Evolutionary conservation across 306 rosid genomes (phyloP).

Genomic region (Fragaria iinumae): DNA sequence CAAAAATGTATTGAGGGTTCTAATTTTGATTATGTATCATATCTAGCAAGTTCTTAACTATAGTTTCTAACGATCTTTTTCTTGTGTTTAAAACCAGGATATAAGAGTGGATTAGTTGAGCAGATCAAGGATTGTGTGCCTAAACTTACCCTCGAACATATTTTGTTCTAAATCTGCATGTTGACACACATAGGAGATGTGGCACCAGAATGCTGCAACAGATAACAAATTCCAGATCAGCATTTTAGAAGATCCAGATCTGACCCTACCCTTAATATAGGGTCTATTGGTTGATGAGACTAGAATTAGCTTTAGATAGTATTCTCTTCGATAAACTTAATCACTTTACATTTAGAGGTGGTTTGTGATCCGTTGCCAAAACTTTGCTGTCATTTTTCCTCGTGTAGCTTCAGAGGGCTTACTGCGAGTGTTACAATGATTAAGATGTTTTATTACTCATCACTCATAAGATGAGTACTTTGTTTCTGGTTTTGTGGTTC

Average conservation of each 20-base stretch:
- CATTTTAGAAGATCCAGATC: conserved; percentile 2
- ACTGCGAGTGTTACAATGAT: neutral
- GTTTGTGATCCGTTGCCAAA: neutral
- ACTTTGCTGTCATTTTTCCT: neutral
- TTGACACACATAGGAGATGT: neutral
- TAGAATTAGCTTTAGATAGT: neutral
- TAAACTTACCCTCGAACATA: neutral
- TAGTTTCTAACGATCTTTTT: neutral
- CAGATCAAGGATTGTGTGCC: neutral
- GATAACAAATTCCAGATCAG: conserved; percentile 6
- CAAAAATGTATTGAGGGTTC: neutral
- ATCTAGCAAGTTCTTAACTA: neutral
- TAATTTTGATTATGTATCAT: neutral
- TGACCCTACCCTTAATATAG: neutral
- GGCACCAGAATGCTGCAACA: conserved; percentile 9
- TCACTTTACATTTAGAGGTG: neutral
- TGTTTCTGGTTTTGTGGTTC: neutral
- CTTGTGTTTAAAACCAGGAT: conserved; percentile 4
- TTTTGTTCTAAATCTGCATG: neutral
- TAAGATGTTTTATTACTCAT: neutral
- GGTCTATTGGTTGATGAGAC: neutral
- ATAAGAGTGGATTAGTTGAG: neutral
- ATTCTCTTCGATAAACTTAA: conserved; percentile 2
- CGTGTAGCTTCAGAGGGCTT: neutral
- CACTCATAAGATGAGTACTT: neutral